Conservation (phyloP, 75 land plant genomes). For the Pinus tabuliformis region DNA sequence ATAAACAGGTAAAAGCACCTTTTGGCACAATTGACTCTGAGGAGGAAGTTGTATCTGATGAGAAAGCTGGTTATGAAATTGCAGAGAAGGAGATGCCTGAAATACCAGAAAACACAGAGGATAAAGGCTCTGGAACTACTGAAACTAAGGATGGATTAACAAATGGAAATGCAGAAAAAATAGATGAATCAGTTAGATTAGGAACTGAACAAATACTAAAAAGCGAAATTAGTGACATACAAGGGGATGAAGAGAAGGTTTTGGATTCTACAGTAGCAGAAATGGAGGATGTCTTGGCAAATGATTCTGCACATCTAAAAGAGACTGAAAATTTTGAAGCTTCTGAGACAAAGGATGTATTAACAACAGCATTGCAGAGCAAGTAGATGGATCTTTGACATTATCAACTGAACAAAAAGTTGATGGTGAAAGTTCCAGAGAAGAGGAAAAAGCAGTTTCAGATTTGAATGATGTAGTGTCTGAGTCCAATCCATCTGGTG, state of each 20-base stretch:
- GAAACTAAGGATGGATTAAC: neutral
- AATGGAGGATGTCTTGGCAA: constrained; percentile 5
- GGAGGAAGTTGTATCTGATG: constrained; percentile 7
- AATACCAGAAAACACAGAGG: neutral
- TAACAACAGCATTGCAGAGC: constrained; percentile 3
- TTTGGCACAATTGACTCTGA: neutral
- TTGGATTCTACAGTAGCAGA: neutral
- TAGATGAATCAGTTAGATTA: constrained; percentile 1
- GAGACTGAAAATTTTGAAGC: constrained; percentile 1
- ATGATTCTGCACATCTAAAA: neutral
- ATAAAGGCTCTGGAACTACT: constrained; percentile 6
- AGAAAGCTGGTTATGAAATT: constrained; percentile 1
- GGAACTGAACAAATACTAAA: constrained; percentile 10
- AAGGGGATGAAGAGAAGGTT: constrained; percentile 9
- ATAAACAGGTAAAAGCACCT: constrained; percentile 18
- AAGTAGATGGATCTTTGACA: neutral
- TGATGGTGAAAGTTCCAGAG: neutral
- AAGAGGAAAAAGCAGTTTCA: constrained; percentile 3
- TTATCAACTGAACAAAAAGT: neutral
- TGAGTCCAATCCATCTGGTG: constrained; percentile 1
- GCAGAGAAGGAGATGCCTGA: constrained; percentile 2
- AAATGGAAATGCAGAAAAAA: constrained; percentile 2
- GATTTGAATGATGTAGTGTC: neutral
- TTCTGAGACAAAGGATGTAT: constrained; percentile 2
- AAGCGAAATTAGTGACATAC: neutral